Base-by-base conservation (phyloP, 768 basidiomycete species). In the Termitomyces sp. region DNA sequence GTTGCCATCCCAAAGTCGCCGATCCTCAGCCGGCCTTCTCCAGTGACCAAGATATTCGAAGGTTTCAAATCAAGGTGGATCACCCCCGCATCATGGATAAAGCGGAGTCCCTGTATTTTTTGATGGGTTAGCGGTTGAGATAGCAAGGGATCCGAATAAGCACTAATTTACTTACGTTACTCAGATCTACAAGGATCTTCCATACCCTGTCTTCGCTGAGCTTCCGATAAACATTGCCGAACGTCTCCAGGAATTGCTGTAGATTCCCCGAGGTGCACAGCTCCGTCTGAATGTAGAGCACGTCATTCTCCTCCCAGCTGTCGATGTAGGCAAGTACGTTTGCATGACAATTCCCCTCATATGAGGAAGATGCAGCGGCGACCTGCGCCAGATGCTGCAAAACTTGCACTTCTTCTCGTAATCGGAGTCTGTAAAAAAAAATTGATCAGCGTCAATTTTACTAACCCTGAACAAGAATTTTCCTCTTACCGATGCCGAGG, bases 1-100 rank as follows among this genome's bases (percentile, higher is more conserved):
- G 92, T 91, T n/a, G 96, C 95, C 86, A 99, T 93, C 9, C 97
- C 97, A 74, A 98, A 98, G 69, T 99, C 97, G 8, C 96, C 96
- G 68, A 99, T 93, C 74, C 93, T 93, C 74, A 99, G 88, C 44
- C 88, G 81, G 1, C 97, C 97, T 42, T 85, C 81, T 8, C 77
- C 77, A 10, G 91, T 93, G 63, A 99, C 78, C 66, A 99, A 93
- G 49, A 99, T 87, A 68, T 99, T 99, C 42, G 93, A 93, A 12
- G 97, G 97, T 74, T 99, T 99, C 60, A 99, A 72, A 73, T 99
- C 97, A 53, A 99, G 81, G 73, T 99, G 97, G 48, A 98, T 88
- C 55, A 97, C 84, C 53, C 88, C 87, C 43, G 86, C 81, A 62
- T 82, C 79, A 71, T 99, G 97, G 55, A 99, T 89, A 72, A 97